phyloP scores from a whole-genome alignment of 768 basidiomycete species.

The Mycena haematopus region DNA sequence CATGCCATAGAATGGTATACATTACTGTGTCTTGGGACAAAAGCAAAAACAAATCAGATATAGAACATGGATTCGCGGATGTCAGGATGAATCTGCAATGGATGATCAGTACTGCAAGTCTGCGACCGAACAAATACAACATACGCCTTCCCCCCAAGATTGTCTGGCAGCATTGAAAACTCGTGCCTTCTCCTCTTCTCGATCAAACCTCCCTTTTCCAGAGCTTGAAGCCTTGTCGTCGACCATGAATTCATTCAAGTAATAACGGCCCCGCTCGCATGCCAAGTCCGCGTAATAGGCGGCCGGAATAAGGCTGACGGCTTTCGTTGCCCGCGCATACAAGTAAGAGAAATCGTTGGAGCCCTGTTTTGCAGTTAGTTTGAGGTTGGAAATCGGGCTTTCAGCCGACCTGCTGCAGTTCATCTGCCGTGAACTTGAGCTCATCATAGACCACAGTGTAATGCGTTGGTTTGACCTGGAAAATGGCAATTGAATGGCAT shows the following conservation, averaged over 20 bases:
- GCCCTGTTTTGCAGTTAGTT: conserved; percentile 38
- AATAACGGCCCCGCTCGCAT: conserved; percentile 80
- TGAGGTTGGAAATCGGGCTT: not conserved
- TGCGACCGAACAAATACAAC: conserved; percentile 25
- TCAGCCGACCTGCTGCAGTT: conserved; percentile 57
- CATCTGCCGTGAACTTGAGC: conserved; percentile 68
- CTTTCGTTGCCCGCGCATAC: conserved; percentile 84
- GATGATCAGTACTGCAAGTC: not conserved
- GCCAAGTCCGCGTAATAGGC: conserved; percentile 86
- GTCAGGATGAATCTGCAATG: conserved; percentile 55
- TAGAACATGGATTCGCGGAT: conserved; percentile 78
- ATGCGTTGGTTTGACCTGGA: conserved; percentile 65
- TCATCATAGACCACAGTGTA: conserved; percentile 86
- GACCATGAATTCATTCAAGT: conserved; percentile 74
- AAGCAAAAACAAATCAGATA: conserved; percentile 47
- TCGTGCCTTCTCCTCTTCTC: conserved; percentile 45
- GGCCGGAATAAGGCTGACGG: conserved; percentile 80
- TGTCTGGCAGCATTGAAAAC: conserved; percentile 52
- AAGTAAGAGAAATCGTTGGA: conserved; percentile 74
- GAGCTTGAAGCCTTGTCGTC: conserved; percentile 52
- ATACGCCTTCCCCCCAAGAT: conserved; percentile 61
- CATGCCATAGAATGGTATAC: no score
- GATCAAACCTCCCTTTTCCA: conserved; percentile 40
- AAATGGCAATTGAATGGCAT: not conserved
- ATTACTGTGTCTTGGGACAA: no score